Percentiles rank a stretch among this genome's conserved stretches.
phyloP scores from a whole-genome alignment of 176 grass and related monocot species.

The Puya raimondii region DNA sequence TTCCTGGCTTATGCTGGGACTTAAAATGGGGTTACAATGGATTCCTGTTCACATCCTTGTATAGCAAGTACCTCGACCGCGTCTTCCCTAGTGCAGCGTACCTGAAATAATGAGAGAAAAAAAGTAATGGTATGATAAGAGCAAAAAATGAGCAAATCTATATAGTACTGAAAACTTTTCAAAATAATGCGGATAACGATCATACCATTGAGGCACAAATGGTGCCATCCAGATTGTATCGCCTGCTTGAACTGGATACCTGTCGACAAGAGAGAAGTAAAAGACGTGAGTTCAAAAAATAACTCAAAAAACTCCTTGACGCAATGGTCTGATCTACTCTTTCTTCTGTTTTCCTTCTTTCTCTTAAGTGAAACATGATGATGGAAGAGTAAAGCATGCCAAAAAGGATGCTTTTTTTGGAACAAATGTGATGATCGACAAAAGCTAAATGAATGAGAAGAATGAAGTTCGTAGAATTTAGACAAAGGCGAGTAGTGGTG shows the following conservation, averaged over 20 bases:
- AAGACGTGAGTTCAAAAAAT: neutral
- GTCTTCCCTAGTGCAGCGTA: slow-evolving; percentile 88
- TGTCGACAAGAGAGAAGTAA: slow-evolving; percentile 11
- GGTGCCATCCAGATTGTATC: slow-evolving; percentile 97
- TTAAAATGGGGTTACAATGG: slow-evolving; percentile 30
- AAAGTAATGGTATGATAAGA: slow-evolving; percentile 1
- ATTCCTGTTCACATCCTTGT: slow-evolving; percentile 96
- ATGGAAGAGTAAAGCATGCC: too few relatives aligned
- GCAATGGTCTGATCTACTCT: too few relatives aligned
- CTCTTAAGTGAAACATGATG: too few relatives aligned
- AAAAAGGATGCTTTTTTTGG: too few relatives aligned
- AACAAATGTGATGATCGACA: too few relatives aligned
- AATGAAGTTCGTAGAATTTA: too few relatives aligned
- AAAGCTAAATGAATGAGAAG: too few relatives aligned
- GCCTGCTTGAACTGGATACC: slow-evolving; percentile 92
- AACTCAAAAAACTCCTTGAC: too few relatives aligned
- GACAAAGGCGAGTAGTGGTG: too few relatives aligned
- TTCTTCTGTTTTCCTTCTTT: too few relatives aligned
- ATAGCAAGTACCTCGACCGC: slow-evolving; percentile 72
- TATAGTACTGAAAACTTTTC: neutral
- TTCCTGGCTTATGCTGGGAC: neutral
- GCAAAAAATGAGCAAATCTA: neutral
- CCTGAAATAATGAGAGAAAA: slow-evolving; percentile 44
- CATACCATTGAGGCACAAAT: slow-evolving; percentile 93
- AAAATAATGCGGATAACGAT: slow-evolving; percentile 4